Conservation (phyloP, 768 basidiomycete species). For the Chlorophyllum brunneum region DNA sequence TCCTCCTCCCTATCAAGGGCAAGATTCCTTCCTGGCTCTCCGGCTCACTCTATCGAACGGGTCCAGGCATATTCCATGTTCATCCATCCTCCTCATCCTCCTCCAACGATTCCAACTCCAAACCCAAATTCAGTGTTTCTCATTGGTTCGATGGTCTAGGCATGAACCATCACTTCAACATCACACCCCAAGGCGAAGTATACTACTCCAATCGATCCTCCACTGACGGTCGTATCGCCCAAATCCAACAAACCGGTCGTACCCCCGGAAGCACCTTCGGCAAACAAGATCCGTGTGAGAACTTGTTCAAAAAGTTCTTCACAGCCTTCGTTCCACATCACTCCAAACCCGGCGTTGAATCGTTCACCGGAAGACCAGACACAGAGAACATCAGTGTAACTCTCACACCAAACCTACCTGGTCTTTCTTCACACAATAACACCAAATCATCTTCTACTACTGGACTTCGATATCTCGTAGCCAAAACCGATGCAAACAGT, state of each 20-base stretch:
- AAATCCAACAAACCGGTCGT: conserved; percentile 2
- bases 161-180: conserved; percentile 5
- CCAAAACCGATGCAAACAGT: conserved; percentile 2
- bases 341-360: neutral
- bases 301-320: conserved; percentile 7
- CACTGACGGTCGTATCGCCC: neutral
- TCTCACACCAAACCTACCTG: conserved; percentile 3
- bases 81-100: neutral
- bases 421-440: conserved; percentile 1
- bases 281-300: conserved; percentile 1
- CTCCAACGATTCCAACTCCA: neutral
- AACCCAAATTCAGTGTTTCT: neutral
- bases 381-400: conserved; percentile 5
- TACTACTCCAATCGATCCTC: conserved; percentile 9
- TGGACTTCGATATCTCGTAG: neutral
- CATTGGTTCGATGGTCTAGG: conserved; percentile 6
- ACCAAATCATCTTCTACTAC: neutral
- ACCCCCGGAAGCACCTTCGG: neutral
- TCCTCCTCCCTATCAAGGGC: conserved; percentile 6
- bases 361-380: neutral
- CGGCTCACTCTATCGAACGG: conserved; percentile 1
- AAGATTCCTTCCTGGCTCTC: conserved; percentile 4
- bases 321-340: neutral
- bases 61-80: neutral
- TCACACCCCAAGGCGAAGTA: conserved; percentile 3